Conservation (phyloP, 129 eudicot species). For the Helichrysum umbraculigerum region DNA sequence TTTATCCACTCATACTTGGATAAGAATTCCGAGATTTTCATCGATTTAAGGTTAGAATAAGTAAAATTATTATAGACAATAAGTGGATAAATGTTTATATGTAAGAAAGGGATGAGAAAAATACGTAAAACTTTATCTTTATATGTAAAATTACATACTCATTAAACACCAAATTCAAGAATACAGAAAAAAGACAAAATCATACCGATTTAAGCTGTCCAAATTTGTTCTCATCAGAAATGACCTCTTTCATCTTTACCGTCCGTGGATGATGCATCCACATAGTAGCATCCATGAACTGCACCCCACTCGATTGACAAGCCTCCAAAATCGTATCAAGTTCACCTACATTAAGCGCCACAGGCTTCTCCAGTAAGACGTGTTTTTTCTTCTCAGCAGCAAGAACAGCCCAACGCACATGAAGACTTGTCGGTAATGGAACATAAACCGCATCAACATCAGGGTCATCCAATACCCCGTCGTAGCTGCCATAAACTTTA, state of each 20-base stretch:
- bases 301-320: slow-evolving; percentile 64
- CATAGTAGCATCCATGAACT: slow-evolving; percentile 80
- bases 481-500: slow-evolving; percentile 57
- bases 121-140: too few species aligned
- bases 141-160: too few species aligned
- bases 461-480: slow-evolving; percentile 60
- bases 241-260: slow-evolving; percentile 42
- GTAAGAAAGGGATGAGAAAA: too few species aligned
- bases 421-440: slow-evolving; percentile 67
- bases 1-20: too few species aligned
- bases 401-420: slow-evolving; percentile 55
- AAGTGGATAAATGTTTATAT: too few species aligned
- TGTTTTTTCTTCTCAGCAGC: slow-evolving; percentile 69
- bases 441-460: slow-evolving; percentile 71
- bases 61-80: not conserved
- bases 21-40: too few species aligned
- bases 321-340: slow-evolving; percentile 54
- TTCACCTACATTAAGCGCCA: slow-evolving; percentile 57
- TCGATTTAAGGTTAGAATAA: not conserved
- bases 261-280: slow-evolving; percentile 90
- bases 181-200: not conserved
- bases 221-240: slow-evolving; percentile 38
- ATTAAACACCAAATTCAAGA: too few species aligned
- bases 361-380: slow-evolving; percentile 67
- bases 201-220: slow-evolving; percentile 59